Evolutionary conservation across 257 asterid genomes (phyloP), one percentile per base, ranked within the genome.

Genomic region (Apocynum venetum): DNA sequence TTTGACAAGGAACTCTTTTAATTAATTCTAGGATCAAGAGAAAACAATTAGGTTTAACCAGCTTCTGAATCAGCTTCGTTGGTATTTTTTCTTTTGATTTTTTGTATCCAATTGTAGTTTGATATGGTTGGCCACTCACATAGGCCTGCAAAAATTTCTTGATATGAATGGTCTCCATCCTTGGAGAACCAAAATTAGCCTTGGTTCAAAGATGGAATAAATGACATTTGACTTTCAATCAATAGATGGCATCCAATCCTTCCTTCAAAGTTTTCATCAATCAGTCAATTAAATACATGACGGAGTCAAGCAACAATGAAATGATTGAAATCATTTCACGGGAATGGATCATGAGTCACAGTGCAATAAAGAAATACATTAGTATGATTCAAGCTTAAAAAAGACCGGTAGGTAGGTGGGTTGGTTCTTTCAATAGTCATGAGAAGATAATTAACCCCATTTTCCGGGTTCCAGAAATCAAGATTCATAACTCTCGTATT

Each of bases 91-190:
- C 2, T 36, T 47, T 17, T 67, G 51, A 67, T 44, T 68, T 43
- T 68, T 20, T 68, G 53, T 43, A 20, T 7, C 12, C 47, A 5
- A 19, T 17, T 68, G 15, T 43, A 43, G 46, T 79, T 48, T 61
- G 71, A 77, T 13, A 77, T 78, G 86, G 85, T 57, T 77, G 83
- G 65, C 82, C 86, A 85, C 83, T 83, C 44, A 69, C 44, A 47
- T 71, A 73, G 80, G 70, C 63, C 80, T 72, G 77, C 77, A 47
- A 31, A 77, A 74, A 51, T 65, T 61, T 64, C 74, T 77, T 48
- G 55, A 51, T 78, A 66, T 35, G 73, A 78, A 44, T 70, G 55
- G 41, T 36, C 14, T 65, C 73, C 80, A 83, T 64, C 74, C 65
- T 73, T 59, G 41, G 9, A 72, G 49, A 72, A 64, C 56, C 72